These are phyloP conservation scores for Madurella mycetomatis DNA, from an alignment of 2,329 filamentous ascomycete genomes.

Conservation along the genomic window DNA sequence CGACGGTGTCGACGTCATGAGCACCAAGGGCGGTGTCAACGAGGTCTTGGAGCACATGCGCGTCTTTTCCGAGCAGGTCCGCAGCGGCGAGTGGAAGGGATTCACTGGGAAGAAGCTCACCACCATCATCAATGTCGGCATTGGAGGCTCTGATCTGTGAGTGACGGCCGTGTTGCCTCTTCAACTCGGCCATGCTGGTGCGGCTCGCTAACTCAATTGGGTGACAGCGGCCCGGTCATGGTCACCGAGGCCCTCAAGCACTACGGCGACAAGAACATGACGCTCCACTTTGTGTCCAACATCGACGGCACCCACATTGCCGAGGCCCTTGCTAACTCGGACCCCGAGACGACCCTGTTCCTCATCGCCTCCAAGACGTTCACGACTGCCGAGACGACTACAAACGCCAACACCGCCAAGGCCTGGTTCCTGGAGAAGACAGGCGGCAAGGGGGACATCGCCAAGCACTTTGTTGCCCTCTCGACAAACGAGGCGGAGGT, in stretches of 20 bases:
- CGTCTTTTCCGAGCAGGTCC: constrained; percentile 91
- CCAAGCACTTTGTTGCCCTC: constrained; percentile 97
- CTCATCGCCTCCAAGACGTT: constrained; percentile 98
- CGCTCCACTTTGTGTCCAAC: constrained; percentile 97
- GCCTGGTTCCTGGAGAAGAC: constrained; percentile 88
- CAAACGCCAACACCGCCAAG: constrained; percentile 97
- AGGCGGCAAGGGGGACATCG: constrained; percentile 74
- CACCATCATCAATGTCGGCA: constrained; percentile 95
- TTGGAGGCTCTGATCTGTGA: constrained; percentile 96
- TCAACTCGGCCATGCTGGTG: neutral
- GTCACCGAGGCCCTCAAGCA: constrained; percentile 96
- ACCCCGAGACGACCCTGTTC: constrained; percentile 98
- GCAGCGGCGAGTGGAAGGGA: constrained; percentile 94
- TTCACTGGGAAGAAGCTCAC: constrained; percentile 96
- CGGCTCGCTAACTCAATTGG: constrained; percentile 24
- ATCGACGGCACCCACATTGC: constrained; percentile 98
- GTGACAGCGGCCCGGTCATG: constrained; percentile 85
- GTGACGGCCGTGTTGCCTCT: constrained; percentile 36
- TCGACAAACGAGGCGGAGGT: constrained; percentile 95
- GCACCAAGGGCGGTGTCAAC: constrained; percentile 81
- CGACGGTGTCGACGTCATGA: constrained; percentile 88
- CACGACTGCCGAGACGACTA: constrained; percentile 94
- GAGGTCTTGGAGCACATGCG: constrained; percentile 94
- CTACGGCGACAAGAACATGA: constrained; percentile 82
- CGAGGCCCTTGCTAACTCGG: constrained; percentile 80